Evolutionary conservation across 305 asterid genomes (phyloP).

Genomic region (Euphrasia arctica): DNA sequence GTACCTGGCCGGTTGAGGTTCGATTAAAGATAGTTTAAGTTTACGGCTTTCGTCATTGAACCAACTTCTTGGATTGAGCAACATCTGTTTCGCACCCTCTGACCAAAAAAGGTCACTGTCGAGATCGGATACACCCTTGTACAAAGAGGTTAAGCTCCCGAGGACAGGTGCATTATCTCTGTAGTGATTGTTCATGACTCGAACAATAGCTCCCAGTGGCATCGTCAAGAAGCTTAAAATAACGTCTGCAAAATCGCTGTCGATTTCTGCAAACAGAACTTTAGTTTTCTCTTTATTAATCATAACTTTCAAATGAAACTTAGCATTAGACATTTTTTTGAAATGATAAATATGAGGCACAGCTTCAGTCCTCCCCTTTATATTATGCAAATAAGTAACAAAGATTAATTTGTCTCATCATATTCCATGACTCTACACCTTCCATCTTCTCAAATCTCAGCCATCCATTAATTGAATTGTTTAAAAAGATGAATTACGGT

Average conservation of each 20-base stretch:
- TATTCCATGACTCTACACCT: not conserved
- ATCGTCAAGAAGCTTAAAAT: constrained; percentile 1
- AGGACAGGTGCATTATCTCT: not conserved
- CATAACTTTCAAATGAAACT: not conserved
- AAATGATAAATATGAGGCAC: not conserved
- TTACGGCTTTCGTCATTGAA: not conserved
- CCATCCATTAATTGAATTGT: too few relatives aligned
- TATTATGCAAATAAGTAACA: not conserved
- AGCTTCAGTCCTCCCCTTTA: not conserved
- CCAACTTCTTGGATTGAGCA: not conserved
- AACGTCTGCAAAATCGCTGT: not conserved
- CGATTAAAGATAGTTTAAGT: not conserved
- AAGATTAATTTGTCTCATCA: not conserved
- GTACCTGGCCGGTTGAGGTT: too few relatives aligned
- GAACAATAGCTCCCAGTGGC: constrained; percentile 11
- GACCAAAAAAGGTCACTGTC: not conserved
- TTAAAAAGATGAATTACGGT: too few relatives aligned
- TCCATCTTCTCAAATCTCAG: not conserved
- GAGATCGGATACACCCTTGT: not conserved
- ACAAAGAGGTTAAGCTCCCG: constrained; percentile 12
- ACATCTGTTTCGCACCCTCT: not conserved
- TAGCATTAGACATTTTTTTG: constrained; percentile 1
- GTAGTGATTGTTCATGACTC: not conserved
- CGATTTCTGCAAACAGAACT: constrained; percentile 16
- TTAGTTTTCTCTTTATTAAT: not conserved